Evolutionary conservation across 257 asterid species (phyloP).

Genomic region (Paulownia fortunei): DNA sequence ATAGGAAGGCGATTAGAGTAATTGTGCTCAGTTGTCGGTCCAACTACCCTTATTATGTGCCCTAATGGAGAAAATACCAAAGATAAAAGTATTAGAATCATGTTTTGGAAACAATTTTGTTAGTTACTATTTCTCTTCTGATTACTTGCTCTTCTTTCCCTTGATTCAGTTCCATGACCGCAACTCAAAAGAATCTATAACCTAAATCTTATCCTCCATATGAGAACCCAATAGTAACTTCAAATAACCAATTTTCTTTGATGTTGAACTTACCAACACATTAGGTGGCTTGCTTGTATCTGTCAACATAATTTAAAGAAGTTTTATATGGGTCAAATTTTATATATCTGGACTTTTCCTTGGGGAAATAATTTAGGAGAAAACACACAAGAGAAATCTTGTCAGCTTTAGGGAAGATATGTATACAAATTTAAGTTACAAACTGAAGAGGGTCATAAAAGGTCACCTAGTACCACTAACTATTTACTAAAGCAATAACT

Average conservation of each 20-base stretch:
- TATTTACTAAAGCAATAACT: slow-evolving; percentile 27
- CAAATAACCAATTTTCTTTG: neutral
- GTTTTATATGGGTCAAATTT: neutral
- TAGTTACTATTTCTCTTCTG: neutral
- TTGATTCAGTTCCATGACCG: neutral
- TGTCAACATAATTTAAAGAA: neutral
- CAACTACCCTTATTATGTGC: neutral
- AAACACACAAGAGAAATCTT: slow-evolving; percentile 32
- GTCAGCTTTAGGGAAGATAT: slow-evolving; percentile 28
- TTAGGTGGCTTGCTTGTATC: neutral
- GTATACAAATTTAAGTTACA: slow-evolving; percentile 46
- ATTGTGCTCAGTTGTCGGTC: neutral
- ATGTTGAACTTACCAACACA: neutral
- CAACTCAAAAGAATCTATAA: neutral
- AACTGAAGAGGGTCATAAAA: slow-evolving; percentile 26
- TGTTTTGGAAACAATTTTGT: neutral
- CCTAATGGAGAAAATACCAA: neutral
- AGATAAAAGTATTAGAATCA: neutral
- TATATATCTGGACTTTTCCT: neutral
- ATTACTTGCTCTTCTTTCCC: neutral
- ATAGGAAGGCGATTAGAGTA: neutral
- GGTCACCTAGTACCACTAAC: slow-evolving; percentile 23
- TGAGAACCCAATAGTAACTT: neutral
- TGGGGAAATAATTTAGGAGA: slow-evolving; percentile 22
- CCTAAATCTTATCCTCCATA: neutral